Evolutionary conservation across 345 rosid genomes (phyloP), one percentile per base, ranked within the genome.

Genomic region (Salix brachista): DNA sequence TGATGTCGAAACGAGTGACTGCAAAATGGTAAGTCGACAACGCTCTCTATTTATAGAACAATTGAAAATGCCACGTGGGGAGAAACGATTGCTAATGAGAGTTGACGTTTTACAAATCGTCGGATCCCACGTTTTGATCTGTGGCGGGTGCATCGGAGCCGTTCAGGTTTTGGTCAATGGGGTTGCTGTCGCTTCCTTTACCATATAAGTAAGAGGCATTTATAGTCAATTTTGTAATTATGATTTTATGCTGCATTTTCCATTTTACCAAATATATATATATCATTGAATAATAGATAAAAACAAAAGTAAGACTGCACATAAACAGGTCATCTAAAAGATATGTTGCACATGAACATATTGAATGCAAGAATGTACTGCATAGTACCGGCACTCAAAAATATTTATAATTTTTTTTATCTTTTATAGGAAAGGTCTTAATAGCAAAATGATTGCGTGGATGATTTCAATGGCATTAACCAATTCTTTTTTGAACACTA

Each of bases 41-140:
- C 19, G 54, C 37, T 73, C 67, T 62, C 23, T 34, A 79, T 77
- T 81, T 80, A 80, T 76, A 60, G 75, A 17, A 42, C 71, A 32
- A 70, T 13, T 44, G 16, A 34, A 3, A 2, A 6, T 14, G 23
- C 67, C 52, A 80, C 78, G 72, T 70, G 84, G 82, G 13, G 4
- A n/a, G 19, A 41, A 18, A 52, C 69, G 73, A 66, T 60, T 48
- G 61, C 54, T 8, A 0, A 4, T 12, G 30, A 61, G 77, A 67
- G 84, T 84, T 76, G 79, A 79, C 84, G 18, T 46, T 23, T 58
- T 19, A 9, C 32, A 52, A 39, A 34, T 54, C 30, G 54, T 67
- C 46, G 80, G 74, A 12, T 75, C 58, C 73, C 50, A 65, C 72
- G 28, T 23, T 46, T 1, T 23, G 9, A 69, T 30, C 42, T 42